phyloP scores from a whole-genome alignment of 2,329 filamentous ascomycete genomes.

The Metarhizium brunneum region DNA sequence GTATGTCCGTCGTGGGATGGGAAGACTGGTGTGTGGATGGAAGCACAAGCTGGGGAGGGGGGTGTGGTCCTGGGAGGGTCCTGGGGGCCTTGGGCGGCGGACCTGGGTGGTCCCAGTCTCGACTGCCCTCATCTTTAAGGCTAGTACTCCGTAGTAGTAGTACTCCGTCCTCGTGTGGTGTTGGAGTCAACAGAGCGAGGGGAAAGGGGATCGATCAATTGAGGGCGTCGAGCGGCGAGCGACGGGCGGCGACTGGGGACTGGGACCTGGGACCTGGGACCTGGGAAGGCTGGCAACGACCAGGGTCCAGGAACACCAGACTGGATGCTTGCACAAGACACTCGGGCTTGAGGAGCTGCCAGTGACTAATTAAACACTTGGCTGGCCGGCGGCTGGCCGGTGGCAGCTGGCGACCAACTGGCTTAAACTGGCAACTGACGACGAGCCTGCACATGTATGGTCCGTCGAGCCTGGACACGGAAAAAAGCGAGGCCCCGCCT shows the following conservation, averaged over 20 bases:
- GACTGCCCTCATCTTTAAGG: background rate
- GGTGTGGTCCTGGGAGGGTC: background rate
- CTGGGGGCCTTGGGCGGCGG: background rate
- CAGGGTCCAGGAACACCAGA: background rate
- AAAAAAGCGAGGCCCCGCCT: too few relatives aligned
- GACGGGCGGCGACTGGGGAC: background rate
- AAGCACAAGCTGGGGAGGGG: background rate
- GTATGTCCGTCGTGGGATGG: background rate
- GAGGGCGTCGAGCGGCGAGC: background rate
- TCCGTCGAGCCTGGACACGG: too few relatives aligned
- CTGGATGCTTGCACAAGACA: background rate
- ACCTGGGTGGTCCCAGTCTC: background rate
- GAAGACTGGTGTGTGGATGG: background rate
- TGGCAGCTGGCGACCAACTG: too few relatives aligned
- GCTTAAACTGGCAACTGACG: too few relatives aligned
- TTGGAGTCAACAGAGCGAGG: background rate
- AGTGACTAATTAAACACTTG: background rate
- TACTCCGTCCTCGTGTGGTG: background rate
- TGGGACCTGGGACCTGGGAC: too few relatives aligned
- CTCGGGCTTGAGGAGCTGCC: background rate
- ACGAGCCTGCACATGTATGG: too few relatives aligned
- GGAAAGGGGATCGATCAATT: background rate
- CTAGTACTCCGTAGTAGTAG: background rate
- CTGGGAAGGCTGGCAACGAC: background rate
- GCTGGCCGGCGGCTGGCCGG: too few relatives aligned